Evolutionary conservation across 352 stramenopile species (phyloP), one percentile per base, ranked within the genome.

Genomic region (Blastocystis sp.): DNA sequence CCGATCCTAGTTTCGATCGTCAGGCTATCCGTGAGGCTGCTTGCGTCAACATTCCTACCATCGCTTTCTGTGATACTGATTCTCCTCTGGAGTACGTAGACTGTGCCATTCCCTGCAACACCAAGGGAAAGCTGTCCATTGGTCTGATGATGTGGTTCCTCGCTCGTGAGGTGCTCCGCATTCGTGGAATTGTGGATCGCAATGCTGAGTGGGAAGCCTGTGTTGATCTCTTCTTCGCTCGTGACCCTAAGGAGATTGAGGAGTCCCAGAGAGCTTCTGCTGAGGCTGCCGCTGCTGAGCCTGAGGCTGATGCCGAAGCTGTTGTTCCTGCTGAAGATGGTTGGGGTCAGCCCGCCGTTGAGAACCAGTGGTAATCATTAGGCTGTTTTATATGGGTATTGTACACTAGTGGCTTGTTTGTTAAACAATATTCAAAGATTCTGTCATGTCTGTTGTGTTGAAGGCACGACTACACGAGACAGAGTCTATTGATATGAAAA

Each of bases 181-280:
- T 99, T 77, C 95, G 97, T 89, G 97, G 97, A 92, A 97, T 94
- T 77, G 97, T 99, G 91, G 96, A 93, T 91, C 94, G 96, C 90
- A 92, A 93, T 44, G 91, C 95, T 48, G 94, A 96, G 90, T 99
- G 97, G 97, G 96, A 98, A 88, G 97, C 99, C 80, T 95, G 95
- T 73, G 97, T 99, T 84, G 97, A 99, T 93, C 95, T 99, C 87
- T 99, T 99, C 96, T 98, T 99, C 92, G 98, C 99, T 95, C 95
- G 97, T 92, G 97, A 99, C 92, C 94, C 97, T 89, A 97, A 99
- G 91, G 97, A 99, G 93, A 94, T 99, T 70, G 98, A 99, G 95
- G 98, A 99, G 94, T 95, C 93, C 53, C 97, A 99, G 91, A 97
- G 99, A 90, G 96, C 96, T 77, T 93, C 97, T 92, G 93, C 94